These are phyloP conservation scores for Acorus gramineus DNA, from an alignment of 106 monocot species.

Conservation along the genomic window DNA sequence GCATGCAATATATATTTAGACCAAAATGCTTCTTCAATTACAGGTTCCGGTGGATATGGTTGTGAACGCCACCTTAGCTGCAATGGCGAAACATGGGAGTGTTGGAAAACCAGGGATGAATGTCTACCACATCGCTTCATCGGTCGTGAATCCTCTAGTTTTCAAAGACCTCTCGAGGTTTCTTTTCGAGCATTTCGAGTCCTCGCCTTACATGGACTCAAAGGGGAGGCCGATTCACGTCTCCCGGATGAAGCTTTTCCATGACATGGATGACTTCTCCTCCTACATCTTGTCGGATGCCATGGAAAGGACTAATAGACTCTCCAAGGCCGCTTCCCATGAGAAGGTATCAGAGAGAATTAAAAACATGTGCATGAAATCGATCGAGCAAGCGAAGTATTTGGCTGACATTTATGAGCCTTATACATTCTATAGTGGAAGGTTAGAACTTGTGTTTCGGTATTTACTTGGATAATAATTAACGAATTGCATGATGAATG, in stretches of 20 bases:
- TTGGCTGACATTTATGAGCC: constrained; percentile 75
- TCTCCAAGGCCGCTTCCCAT: neutral
- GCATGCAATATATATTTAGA: too few species aligned
- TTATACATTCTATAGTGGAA: constrained; percentile 74
- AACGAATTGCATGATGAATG: neutral
- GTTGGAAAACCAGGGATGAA: constrained; percentile 33
- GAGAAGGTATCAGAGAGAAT: constrained; percentile 29
- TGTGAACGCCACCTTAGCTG: constrained; percentile 67
- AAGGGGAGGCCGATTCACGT: constrained; percentile 47
- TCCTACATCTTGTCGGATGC: constrained; percentile 25
- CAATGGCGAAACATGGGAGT: constrained; percentile 76
- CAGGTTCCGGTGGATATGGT: constrained; percentile 88
- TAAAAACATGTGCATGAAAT: constrained; percentile 37
- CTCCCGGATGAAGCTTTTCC: constrained; percentile 43
- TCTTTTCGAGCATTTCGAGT: constrained; percentile 52
- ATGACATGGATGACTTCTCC: constrained; percentile 45
- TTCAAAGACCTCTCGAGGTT: constrained; percentile 35
- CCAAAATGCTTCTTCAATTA: neutral
- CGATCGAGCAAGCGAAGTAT: constrained; percentile 56
- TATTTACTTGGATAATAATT: too few species aligned
- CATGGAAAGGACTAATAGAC: constrained; percentile 11
- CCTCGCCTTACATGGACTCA: constrained; percentile 38
- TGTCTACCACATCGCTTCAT: constrained; percentile 74
- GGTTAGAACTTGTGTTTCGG: constrained; percentile 22
- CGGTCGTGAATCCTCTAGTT: constrained; percentile 53